Conservation (phyloP, 495 filamentous ascomycete species). For the Penicillium simplicissimum region DNA sequence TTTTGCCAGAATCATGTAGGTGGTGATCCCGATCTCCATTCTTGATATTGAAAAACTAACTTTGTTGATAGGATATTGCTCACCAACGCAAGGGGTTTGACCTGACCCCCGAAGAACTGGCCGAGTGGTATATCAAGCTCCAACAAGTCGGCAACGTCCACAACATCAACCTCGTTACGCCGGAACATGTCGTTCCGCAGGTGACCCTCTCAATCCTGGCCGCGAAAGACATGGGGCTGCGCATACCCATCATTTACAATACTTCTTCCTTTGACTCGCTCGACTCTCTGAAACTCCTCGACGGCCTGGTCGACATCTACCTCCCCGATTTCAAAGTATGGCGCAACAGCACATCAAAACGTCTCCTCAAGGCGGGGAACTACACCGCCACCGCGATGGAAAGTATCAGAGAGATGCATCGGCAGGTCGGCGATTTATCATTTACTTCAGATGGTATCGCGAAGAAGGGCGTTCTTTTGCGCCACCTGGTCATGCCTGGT, state of each 20-base stretch:
- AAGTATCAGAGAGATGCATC: slow-evolving; percentile 72
- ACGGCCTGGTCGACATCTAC: slow-evolving; percentile 78
- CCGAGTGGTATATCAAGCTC: slow-evolving; percentile 74
- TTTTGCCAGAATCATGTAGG: slow-evolving; percentile 76
- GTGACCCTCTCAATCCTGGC: slow-evolving; percentile 69
- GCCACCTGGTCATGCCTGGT: slow-evolving; percentile 79
- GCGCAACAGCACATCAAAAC: slow-evolving; percentile 58
- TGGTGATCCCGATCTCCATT: neutral
- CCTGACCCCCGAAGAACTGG: slow-evolving; percentile 73
- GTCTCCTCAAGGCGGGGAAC: slow-evolving; percentile 72
- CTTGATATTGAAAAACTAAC: neutral
- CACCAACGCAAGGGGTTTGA: slow-evolving; percentile 73
- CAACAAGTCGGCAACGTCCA: slow-evolving; percentile 66
- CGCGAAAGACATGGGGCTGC: slow-evolving; percentile 64
- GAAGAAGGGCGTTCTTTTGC: slow-evolving; percentile 67
- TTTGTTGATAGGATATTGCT: slow-evolving; percentile 57
- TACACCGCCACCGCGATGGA: slow-evolving; percentile 67
- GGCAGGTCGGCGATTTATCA: slow-evolving; percentile 72
- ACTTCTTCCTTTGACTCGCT: slow-evolving; percentile 74
- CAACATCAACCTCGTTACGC: slow-evolving; percentile 79
- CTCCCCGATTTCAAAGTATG: slow-evolving; percentile 80
- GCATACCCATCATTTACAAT: slow-evolving; percentile 74
- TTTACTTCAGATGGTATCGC: slow-evolving; percentile 77
- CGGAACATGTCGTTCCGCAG: slow-evolving; percentile 78
- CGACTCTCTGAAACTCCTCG: slow-evolving; percentile 63